Evolutionary conservation across 2,329 filamentous ascomycete genomes (phyloP).

Genomic region (Apiospora saccharicola): DNA sequence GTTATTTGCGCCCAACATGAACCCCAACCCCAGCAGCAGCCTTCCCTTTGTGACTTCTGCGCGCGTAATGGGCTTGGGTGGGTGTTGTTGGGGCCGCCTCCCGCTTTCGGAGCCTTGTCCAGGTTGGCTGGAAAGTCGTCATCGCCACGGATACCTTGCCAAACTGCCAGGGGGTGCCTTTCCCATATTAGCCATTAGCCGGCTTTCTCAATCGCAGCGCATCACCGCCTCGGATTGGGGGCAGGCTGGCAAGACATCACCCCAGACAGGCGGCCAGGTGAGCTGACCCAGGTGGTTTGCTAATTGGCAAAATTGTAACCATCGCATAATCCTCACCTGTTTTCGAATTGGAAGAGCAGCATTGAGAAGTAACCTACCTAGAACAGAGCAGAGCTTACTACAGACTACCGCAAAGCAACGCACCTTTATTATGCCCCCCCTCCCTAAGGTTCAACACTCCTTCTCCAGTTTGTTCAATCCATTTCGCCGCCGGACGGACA

Average conservation of each 20-base stretch:
- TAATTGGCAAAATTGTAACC: background rate
- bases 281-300: slow-evolving; percentile 11
- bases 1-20: background rate
- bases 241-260: slow-evolving; percentile 19
- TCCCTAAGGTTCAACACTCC: background rate
- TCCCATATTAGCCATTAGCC: slow-evolving; percentile 1
- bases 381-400: background rate
- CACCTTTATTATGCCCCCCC: background rate
- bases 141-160: slow-evolving; percentile 32
- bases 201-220: background rate
- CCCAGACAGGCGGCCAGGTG: slow-evolving; percentile 18
- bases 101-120: slow-evolving; percentile 45
- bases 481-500: slow-evolving; percentile 16
- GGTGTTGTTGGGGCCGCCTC: slow-evolving; percentile 27
- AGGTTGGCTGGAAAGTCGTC: slow-evolving; percentile 32
- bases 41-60: slow-evolving; percentile 10
- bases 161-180: slow-evolving; percentile 26
- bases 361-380: background rate
- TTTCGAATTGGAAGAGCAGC: background rate
- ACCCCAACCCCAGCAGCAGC: background rate
- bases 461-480: slow-evolving; percentile 13
- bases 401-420: background rate
- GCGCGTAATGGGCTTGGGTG: slow-evolving; percentile 12
- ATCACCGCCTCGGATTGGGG: slow-evolving; percentile 18
- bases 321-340: slow-evolving; percentile 13